Conservation (phyloP, 352 stramenopile genomes). For the Globisporangium alternatum region DNA sequence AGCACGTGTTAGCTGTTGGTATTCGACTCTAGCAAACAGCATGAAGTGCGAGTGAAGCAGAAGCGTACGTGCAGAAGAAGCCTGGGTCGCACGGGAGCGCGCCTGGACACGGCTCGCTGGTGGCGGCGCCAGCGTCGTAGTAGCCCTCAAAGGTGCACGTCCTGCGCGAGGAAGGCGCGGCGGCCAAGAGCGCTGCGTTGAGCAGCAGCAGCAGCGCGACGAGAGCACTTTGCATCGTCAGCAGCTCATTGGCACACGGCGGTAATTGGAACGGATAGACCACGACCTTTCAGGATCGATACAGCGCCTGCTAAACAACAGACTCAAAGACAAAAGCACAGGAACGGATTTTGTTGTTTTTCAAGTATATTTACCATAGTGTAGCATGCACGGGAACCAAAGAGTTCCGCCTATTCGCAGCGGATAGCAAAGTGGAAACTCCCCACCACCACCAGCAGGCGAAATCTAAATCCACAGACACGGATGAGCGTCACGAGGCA, state of each 20-base stretch:
- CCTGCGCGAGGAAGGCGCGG: neutral
- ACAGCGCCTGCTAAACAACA: neutral
- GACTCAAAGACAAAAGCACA: neutral
- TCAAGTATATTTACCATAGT: conserved; percentile 12
- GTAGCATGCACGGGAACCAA: conserved; percentile 10
- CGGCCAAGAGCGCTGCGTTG: neutral
- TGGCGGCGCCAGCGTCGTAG: conserved; percentile 41
- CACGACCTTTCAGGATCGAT: neutral
- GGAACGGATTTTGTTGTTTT: neutral
- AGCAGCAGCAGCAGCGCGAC: neutral
- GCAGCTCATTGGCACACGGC: neutral
- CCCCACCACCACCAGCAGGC: neutral
- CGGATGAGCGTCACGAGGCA: neutral
- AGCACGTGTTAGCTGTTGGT: neutral
- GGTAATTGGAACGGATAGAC: neutral
- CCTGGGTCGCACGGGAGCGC: conserved; percentile 36
- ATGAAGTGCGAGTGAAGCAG: neutral
- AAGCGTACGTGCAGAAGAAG: conserved; percentile 65
- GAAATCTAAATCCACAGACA: neutral
- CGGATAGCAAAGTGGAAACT: neutral
- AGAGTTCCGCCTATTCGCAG: neutral
- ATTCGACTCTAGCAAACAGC: neutral
- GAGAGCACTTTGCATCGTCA: neutral
- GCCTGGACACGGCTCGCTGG: conserved; percentile 37
- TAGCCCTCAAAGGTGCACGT: conserved; percentile 49